phyloP scores from a whole-genome alignment of 2,329 filamentous ascomycete species.

The Phyllosticta citribraziliensis region DNA sequence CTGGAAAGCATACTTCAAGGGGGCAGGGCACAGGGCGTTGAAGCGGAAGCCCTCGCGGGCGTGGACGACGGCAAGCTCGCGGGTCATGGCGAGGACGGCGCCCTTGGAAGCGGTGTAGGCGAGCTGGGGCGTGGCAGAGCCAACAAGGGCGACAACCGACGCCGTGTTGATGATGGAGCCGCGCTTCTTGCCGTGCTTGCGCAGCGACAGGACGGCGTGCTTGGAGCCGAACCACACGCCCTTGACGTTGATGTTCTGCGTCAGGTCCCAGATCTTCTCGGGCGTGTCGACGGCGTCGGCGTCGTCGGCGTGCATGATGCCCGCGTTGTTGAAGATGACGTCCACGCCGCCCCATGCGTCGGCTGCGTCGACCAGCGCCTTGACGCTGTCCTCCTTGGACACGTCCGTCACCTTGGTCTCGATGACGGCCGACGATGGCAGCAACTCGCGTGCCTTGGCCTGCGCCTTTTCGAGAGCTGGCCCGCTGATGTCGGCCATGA shows the following conservation, averaged over 20 bases:
- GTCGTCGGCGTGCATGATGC: constrained; percentile 80
- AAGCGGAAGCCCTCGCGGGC: constrained; percentile 83
- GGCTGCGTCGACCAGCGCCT: constrained; percentile 62
- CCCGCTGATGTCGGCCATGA: constrained; percentile 77
- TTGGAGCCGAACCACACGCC: constrained; percentile 96
- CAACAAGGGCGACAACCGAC: constrained; percentile 77
- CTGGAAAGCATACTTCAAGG: constrained; percentile 55
- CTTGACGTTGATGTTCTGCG: constrained; percentile 92
- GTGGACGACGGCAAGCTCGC: constrained; percentile 86
- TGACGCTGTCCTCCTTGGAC: constrained; percentile 70
- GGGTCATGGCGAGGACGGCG: constrained; percentile 79
- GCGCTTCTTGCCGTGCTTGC: constrained; percentile 66
- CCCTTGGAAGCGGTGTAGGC: constrained; percentile 94
- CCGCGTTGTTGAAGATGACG: constrained; percentile 94
- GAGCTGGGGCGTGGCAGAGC: constrained; percentile 77
- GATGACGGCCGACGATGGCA: constrained; percentile 51
- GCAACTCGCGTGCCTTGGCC: constrained; percentile 63
- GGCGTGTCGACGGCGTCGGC: constrained; percentile 64
- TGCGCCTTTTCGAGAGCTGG: constrained; percentile 68
- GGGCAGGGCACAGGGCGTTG: constrained; percentile 83
- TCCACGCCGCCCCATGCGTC: constrained; percentile 84
- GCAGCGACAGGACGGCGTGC: constrained; percentile 74
- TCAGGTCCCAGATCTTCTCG: constrained; percentile 89
- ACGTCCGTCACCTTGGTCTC: constrained; percentile 66
- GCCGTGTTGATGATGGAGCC: constrained; percentile 89